Evolutionary conservation across 179 eudicot species (phyloP), one percentile per base, ranked within the genome.

Genomic region (Spinacia oleracea): DNA sequence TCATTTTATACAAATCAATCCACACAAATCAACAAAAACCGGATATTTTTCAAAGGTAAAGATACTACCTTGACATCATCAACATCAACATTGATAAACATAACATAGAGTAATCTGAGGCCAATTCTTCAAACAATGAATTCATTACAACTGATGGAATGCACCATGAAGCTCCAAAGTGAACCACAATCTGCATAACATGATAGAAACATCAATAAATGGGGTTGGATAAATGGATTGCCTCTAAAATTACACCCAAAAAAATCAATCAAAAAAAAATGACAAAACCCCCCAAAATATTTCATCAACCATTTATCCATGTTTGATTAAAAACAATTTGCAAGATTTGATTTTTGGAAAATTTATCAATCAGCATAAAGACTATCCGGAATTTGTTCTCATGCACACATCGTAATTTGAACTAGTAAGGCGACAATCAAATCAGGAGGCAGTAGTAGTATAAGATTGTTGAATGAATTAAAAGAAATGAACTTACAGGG

Each of bases 121-220:
- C 92, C 72, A 89, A 72, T 74, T 89, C 90, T 79, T 88, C 91
- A 21, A 88, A 79, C 51, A 77, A 48, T 2, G 91, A 77, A 51
- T 86, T 84, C 92, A 91, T 91, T 50, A 81, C 92, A 51, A 91
- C 82, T 45, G 94, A 91, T 20, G 94, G 90, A n/a, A 91, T 80
- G 76, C 92, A 91, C 94, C 94, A 91, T 34, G 89, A 81, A n/a
- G 94, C 92, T 18, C 89, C 88, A 79, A 91, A 91, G 79, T 91
- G 94, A 73, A 78, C 91, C 79, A 88, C 90, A 48, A 91, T 76
- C 92, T 91, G 68, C 78, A 74, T 55, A 15, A 21, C 15, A 43
- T n/a, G n/a, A n/a, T n/a, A n/a, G n/a, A n/a, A n/a, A n/a, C n/a
- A n/a, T n/a, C n/a, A n/a, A n/a, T n/a, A n/a, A n/a, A n/a, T n/a